Evolutionary conservation across 2,329 filamentous ascomycete species (phyloP).

Genomic region (Beauveria medogensis): DNA sequence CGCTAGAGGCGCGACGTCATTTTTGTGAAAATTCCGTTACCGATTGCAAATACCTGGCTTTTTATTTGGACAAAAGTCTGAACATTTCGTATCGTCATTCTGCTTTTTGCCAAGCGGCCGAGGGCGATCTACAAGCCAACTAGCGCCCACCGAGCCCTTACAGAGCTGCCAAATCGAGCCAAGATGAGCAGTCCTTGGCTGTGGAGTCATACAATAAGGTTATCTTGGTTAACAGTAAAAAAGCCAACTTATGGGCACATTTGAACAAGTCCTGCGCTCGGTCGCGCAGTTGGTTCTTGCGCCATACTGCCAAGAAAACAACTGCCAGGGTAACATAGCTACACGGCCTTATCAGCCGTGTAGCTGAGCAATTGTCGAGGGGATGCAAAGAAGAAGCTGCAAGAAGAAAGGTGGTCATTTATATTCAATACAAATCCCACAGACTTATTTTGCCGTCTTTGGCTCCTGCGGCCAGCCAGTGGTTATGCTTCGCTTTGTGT

Average conservation of each 20-base stretch:
- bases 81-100: background rate
- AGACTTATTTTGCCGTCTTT: slow-evolving; percentile 94
- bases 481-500: slow-evolving; percentile 57
- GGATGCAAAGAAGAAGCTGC: background rate
- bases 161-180: background rate
- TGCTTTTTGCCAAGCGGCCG: background rate
- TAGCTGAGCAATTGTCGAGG: background rate
- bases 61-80: background rate
- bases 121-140: background rate
- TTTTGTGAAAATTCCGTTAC: background rate
- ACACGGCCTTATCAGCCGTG: too few relatives aligned
- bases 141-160: background rate
- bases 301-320: too few relatives aligned
- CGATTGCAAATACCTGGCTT: background rate
- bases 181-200: background rate
- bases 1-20: background rate
- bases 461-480: slow-evolving; percentile 84
- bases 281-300: too few relatives aligned
- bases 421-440: slow-evolving; percentile 76
- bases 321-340: too few relatives aligned
- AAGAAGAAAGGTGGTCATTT: background rate
- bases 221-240: too few relatives aligned
- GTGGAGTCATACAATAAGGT: background rate
- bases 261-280: background rate
- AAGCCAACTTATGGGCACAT: background rate